Base-by-base conservation (phyloP, 257 asterid genomes). In the Vinca minor region DNA sequence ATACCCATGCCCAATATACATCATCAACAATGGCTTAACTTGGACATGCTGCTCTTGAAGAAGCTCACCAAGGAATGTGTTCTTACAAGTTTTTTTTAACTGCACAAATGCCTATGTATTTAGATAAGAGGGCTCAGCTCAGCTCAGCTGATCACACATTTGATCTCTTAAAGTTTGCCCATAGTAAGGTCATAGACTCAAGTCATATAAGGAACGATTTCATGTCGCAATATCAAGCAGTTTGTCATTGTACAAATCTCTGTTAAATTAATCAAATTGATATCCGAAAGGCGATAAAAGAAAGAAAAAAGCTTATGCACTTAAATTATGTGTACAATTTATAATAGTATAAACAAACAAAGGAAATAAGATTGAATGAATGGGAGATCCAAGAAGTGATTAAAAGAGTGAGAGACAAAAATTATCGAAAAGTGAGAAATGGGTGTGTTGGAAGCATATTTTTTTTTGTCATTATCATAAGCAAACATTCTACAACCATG, bases 351-450 rank as follows among this genome's bases (percentile, higher is more conserved):
- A 58, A 55, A 48, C 17, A 65, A 70, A 60, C 21, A 7, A 63
- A 69, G 23, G 41, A 74, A 68, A 73, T 80, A 75, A 63, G 81
- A 66, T 67, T 64, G 76, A 75, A 52, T 2, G 75, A 69, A 69
- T 57, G 64, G 66, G 61, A 54, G 85, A 83, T 85, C 87, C 90
- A 78, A 76, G 68, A 61, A 76, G 61, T 10, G 71, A 67, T 18
- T 23, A 41, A 69, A 66, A 66, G 72, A 66, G 25, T 60, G 74
- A 74, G 66, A 74, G 87, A 81, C 87, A 83, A 83, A 78, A 67
- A 55, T n/a, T 70, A 66, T 79, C 38, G 79, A 74, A 69, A 73
- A 70, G 66, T 36, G 83, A 70, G 85, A 73, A 34, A 71, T 67
- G 74, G 76, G 80, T 78, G 77, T 66, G 36, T 76, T 66, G 70